Evolutionary conservation across 345 rosid genomes (phyloP), one percentile per base, ranked within the genome.

Genomic region (Cardamine chenopodiifolia): DNA sequence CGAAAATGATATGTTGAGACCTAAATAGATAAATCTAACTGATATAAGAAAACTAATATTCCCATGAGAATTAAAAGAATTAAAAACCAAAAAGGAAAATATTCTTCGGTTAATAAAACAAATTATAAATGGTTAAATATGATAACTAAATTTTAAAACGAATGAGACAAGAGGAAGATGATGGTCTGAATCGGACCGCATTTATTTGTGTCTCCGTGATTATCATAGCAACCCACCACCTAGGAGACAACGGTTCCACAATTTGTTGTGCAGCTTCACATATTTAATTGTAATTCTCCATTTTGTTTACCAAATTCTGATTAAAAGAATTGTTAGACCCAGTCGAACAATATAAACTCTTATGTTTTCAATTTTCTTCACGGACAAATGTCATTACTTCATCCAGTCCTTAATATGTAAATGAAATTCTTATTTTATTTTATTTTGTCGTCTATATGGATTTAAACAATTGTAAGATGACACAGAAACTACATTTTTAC

Each of bases 101-200:
- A 12, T 26, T 59, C 34, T 35, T 22, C 59, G 35, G 48, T 9
- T n/a, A 34, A 49, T 17, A 62, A 48, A 48, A 66, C 52, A 62
- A 78, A 63, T 68, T 63, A 49, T 18, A 77, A 45, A 73, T 75
- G 19, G 26, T 74, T 57, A 15, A 29, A 69, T 64, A 47, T 22
- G 28, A 57, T 17, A 2, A 73, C 25, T 35, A 50, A 28, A 29
- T n/a, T 42, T 20, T 42, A 54, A 74, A 66, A 66, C 72, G 23
- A 75, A 62, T 80, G 47, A 77, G 80, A 47, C 68, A 68, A 68
- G 39, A 50, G 7, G 58, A 63, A 80, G 78, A 73, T 84, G 74
- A 82, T 79, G 85, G 80, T 82, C 85, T 81, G 91, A 87, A 69
- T 86, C 74, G 73, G 88, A 87, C 77, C 55, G 90, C 95, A 87